Conservation (phyloP, 2,329 filamentous ascomycete genomes). For the Xylaria sp. region DNA sequence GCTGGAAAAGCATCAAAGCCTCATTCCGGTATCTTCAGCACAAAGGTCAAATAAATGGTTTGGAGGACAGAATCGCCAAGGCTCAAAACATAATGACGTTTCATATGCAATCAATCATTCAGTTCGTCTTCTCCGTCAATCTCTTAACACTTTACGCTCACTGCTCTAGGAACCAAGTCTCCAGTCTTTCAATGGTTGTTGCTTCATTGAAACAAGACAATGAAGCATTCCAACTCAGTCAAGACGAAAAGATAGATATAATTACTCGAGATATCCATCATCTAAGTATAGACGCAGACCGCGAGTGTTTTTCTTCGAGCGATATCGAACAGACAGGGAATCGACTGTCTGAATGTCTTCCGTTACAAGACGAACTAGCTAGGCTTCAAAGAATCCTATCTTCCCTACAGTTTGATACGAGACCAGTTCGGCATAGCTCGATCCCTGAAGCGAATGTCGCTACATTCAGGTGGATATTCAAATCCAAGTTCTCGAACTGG, state of each 20-base stretch:
- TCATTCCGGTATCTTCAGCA: background rate
- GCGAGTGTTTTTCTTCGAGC: background rate
- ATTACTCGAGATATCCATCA: background rate
- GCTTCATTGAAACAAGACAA: background rate
- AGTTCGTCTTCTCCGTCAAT: background rate
- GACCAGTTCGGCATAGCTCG: background rate
- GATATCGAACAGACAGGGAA: background rate
- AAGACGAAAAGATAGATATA: background rate
- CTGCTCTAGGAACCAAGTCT: background rate
- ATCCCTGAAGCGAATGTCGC: background rate
- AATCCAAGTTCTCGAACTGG: slow-evolving; percentile 3
- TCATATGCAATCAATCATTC: background rate
- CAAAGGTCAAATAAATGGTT: background rate
- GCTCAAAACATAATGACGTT: background rate
- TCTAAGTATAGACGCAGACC: background rate
- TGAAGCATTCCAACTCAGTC: background rate
- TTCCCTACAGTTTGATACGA: background rate
- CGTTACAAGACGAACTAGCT: background rate
- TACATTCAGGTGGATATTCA: background rate
- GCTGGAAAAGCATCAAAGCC: background rate
- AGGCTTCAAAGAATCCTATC: background rate
- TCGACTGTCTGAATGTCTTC: background rate
- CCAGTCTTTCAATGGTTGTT: background rate
- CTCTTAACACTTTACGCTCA: background rate
- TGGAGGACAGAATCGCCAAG: background rate